A percentile compares a stretch with the other conserved stretches of the same genome.
These are phyloP conservation scores for Rachicladosporium sp. DNA, from an alignment of 2,329 filamentous ascomycete genomes.

Conservation along the genomic window DNA sequence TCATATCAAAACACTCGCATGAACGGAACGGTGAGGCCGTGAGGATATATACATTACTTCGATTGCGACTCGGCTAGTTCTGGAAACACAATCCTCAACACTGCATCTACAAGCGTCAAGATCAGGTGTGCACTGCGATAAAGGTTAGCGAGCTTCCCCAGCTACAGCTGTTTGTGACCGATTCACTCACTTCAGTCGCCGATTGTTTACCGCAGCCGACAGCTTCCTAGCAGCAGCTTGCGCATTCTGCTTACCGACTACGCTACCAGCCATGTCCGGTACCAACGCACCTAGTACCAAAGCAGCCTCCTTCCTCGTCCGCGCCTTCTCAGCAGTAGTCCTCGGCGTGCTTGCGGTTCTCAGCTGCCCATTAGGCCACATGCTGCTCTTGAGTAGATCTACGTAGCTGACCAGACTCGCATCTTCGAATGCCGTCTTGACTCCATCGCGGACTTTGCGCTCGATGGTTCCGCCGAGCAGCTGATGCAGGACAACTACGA, in stretches of 20 bases:
- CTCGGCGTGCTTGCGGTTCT: constrained; percentile 42
- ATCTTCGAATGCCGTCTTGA: constrained; percentile 61
- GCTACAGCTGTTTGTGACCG: not conserved
- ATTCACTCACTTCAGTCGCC: constrained; percentile 64
- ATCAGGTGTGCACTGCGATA: constrained; percentile 34
- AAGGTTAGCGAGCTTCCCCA: constrained; percentile 12
- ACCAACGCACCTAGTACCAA: constrained; percentile 80
- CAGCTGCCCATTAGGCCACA: constrained; percentile 64
- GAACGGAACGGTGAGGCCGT: no score
- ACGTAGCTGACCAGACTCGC: constrained; percentile 69
- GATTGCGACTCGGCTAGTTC: constrained; percentile 10
- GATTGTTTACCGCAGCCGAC: constrained; percentile 85
- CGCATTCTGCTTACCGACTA: constrained; percentile 85
- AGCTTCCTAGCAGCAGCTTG: constrained; percentile 79
- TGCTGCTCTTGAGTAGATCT: constrained; percentile 54
- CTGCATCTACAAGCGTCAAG: constrained; percentile 38
- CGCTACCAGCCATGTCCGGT: constrained; percentile 81
- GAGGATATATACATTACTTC: not conserved
- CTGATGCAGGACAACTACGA: constrained; percentile 92
- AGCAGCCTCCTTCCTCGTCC: constrained; percentile 74
- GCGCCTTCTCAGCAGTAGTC: constrained; percentile 60
- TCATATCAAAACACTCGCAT: no score
- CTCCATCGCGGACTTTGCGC: constrained; percentile 79
- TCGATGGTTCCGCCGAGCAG: constrained; percentile 92
- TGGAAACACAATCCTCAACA: constrained; percentile 33